A percentile compares a stretch with the other conserved stretches of the same genome.
These are phyloP conservation scores for Ganoderma lingzhi DNA, from an alignment of 1,284 basidiomycete species.

Conservation along the genomic window DNA sequence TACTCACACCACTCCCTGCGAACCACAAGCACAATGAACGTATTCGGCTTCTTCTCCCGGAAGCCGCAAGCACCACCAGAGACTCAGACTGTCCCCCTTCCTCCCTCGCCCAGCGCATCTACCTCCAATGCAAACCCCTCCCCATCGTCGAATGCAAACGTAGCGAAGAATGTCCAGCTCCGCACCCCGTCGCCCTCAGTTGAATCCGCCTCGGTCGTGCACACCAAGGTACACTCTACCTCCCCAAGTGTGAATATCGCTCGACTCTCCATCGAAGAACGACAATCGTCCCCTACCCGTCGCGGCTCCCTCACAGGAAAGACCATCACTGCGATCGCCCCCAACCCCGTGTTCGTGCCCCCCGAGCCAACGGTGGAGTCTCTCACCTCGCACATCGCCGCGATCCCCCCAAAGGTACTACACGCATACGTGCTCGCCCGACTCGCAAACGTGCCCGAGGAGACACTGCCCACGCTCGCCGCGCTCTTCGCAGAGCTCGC, in stretches of 20 bases:
- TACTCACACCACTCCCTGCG: conserved; percentile 1
- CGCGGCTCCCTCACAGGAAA: conserved; percentile 25
- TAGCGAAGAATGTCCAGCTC: conserved; percentile 45
- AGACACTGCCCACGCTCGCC: conserved; percentile 51
- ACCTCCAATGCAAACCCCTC: conserved; percentile 26
- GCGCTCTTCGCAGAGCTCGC: conserved; percentile 65
- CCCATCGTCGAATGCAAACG: conserved; percentile 27
- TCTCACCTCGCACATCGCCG: conserved; percentile 59
- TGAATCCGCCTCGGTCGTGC: conserved; percentile 41
- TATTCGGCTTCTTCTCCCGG: conserved; percentile 31
- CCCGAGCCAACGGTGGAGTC: conserved; percentile 46
- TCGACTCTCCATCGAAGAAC: conserved; percentile 37
- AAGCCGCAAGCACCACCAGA: conserved; percentile 31
- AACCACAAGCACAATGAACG: conserved; percentile 17
- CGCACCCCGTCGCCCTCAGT: conserved; percentile 63
- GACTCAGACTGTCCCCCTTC: conserved; percentile 29
- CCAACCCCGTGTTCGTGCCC: conserved; percentile 27
- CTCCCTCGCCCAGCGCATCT: conserved; percentile 29
- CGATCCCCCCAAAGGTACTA: conserved; percentile 71
- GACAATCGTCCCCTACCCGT: conserved; percentile 32
- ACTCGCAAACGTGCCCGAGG: conserved; percentile 44
- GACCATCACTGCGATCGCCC: conserved; percentile 23
- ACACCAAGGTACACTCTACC: conserved; percentile 39
- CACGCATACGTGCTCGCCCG: conserved; percentile 66
- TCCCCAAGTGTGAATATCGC: conserved; percentile 35